Evolutionary conservation across 768 basidiomycete genomes (phyloP), one percentile per base, ranked within the genome.

Genomic region (Phylloporus sp.): DNA sequence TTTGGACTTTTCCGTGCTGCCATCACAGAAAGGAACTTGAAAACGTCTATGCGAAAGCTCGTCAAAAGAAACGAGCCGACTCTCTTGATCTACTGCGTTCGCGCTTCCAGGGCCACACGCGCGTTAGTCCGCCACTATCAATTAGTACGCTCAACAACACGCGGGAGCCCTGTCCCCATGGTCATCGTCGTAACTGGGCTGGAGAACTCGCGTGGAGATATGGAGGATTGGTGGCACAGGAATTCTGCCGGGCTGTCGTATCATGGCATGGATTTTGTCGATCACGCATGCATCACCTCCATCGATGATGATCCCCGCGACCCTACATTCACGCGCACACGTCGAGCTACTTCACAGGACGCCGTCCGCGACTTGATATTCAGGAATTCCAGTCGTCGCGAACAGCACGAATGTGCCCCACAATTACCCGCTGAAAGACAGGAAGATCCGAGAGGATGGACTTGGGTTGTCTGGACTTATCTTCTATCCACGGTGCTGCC

Each of bases 71-170:
- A 57, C 13, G 71, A 72, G 6, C 53, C 71, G 6, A 60, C 59
- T 50, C 70, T 76, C 35, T 66, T 76, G 18, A 54, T 75, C 6
- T 74, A 67, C 51, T 66, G 65, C 48, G 64, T 72, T 53, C 68
- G 70, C 18, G 70, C 56, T 5, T 68, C 74, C 8, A 61, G 73
- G 42, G 65, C 72, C 45, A 69, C 59, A 24, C 69, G 67, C n/a
- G 58, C 65, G 8, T 51, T 66, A 31, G 54, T 64, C n/a, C 61
- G 64, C 29, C 74, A 75, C 55, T 75, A 70, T 56, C 55, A 51
- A 21, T 55, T 65, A 2, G 63, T 74, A 31, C 50, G 57, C 33
- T 54, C 63, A 5, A 58, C 63, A 10, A 63, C 67, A 17, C 69
- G 62, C 28, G 53, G 56, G 10, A 49, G 40, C 6, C 18, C 56